phyloP scores from a whole-genome alignment of 2,329 filamentous ascomycete species.

The Periconia macrospinosa region DNA sequence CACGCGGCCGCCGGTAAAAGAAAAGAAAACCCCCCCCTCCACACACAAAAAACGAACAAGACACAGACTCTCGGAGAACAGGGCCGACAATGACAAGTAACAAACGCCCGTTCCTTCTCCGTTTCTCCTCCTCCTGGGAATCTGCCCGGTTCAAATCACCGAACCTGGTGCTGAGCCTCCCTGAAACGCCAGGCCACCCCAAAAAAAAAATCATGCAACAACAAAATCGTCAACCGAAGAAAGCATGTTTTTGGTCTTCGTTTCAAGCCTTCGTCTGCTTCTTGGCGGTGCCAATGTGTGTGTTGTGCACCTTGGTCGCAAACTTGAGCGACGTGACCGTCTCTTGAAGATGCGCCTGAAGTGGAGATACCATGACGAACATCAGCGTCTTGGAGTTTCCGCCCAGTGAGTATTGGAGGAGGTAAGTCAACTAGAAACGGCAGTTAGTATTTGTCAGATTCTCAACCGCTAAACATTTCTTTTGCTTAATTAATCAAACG shows the following conservation, averaged over 20 bases:
- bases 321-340: conserved; percentile 94
- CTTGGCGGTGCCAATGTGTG: conserved; percentile 88
- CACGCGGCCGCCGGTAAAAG: background rate
- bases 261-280: conserved; percentile 63
- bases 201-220: background rate
- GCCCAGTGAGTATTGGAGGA: conserved; percentile 91
- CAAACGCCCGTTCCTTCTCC: background rate
- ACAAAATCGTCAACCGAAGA: background rate
- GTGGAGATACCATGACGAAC: conserved; percentile 97
- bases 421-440: conserved; percentile 71
- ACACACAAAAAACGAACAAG: background rate
- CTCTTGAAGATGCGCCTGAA: conserved; percentile 88
- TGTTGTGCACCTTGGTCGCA: conserved; percentile 92
- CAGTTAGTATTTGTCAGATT: conserved; percentile 7
- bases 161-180: background rate
- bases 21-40: background rate
- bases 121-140: background rate
- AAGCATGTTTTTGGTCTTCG: background rate
- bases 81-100: background rate
- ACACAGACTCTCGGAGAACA: background rate
- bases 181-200: background rate
- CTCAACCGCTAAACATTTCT: background rate
- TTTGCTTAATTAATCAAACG: conserved; percentile 19
- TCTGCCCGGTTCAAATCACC: no score
- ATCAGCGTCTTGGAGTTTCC: conserved; percentile 98